These are phyloP conservation scores for Chlorella vulgaris DNA, from an alignment of 139 green algal genomes.

Conservation along the genomic window DNA sequence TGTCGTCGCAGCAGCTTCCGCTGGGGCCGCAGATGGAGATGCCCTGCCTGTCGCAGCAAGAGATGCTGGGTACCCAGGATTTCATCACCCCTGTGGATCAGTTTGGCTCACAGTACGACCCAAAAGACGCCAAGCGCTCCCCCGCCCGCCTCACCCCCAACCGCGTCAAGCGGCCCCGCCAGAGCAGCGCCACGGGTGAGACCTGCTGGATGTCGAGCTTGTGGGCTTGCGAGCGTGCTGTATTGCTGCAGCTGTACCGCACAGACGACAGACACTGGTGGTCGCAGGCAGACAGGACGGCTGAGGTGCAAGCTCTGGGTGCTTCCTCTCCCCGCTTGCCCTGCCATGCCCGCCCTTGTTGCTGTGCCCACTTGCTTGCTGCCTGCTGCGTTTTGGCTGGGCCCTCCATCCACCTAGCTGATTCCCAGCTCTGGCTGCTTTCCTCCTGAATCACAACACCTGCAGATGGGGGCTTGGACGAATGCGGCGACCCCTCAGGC, in stretches of 20 bases:
- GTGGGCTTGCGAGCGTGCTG: too few species aligned
- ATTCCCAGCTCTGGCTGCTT: too few species aligned
- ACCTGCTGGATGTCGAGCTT: neutral
- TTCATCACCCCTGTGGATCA: conserved; percentile 65
- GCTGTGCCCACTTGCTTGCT: too few species aligned
- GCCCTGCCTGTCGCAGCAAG: conserved; percentile 25
- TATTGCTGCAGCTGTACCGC: too few species aligned
- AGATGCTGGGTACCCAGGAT: conserved; percentile 51
- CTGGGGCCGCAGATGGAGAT: conserved; percentile 18
- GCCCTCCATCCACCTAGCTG: too few species aligned
- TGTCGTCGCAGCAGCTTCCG: neutral
- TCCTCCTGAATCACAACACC: neutral
- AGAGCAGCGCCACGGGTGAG: neutral
- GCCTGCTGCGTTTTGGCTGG: too few species aligned
- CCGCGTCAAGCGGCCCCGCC: conserved; percentile 51
- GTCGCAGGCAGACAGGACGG: too few species aligned
- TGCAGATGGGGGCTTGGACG: conserved; percentile 15
- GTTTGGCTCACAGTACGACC: conserved; percentile 32
- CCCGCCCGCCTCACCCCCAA: conserved; percentile 49
- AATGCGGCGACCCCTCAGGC: neutral
- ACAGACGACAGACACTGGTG: too few species aligned
- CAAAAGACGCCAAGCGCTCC: conserved; percentile 24
- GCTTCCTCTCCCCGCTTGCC: too few species aligned
- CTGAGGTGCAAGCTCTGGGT: too few species aligned
- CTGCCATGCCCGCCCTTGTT: too few species aligned